A percentile compares a stretch with the other conserved stretches of the same genome.
Conservation (phyloP, 1,284 basidiomycete species). For the Ustilago shanxiensis region DNA sequence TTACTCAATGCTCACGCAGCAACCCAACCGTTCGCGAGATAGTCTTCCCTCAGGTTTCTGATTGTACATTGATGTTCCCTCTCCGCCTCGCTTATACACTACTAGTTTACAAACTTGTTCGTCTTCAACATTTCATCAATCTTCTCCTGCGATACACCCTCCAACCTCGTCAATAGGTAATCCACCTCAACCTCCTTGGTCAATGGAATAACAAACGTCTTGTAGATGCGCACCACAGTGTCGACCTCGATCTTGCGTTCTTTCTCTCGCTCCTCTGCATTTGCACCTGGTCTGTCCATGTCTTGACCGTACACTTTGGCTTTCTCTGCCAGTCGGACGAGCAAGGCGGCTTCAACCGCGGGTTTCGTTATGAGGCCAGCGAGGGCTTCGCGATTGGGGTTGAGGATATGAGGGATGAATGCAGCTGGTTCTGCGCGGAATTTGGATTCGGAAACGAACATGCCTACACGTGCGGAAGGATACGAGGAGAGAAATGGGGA, state of each 20-base stretch:
- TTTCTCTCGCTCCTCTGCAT: constrained; percentile 36
- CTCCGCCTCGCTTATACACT: too few relatives aligned
- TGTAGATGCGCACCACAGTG: constrained; percentile 90
- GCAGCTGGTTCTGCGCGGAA: constrained; percentile 85
- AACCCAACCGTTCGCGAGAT: too few relatives aligned
- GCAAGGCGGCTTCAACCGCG: constrained; percentile 87
- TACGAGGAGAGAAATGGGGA: background rate
- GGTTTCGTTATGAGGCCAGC: constrained; percentile 94
- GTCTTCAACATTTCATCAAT: constrained; percentile 24
- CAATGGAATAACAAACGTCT: constrained; percentile 93
- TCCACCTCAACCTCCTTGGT: constrained; percentile 94
- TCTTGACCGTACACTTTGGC: constrained; percentile 93
- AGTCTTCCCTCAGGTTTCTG: too few relatives aligned
- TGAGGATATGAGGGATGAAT: constrained; percentile 90
- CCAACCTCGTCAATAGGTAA: constrained; percentile 44
- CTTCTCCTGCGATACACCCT: constrained; percentile 28
- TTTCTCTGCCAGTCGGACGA: constrained; percentile 90
- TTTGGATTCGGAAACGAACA: constrained; percentile 98
- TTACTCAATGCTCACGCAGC: too few relatives aligned
- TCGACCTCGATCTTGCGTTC: constrained; percentile 87
- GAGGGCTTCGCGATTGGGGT: constrained; percentile 78
- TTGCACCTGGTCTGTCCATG: constrained; percentile 73
- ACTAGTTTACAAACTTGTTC: constrained; percentile 42
- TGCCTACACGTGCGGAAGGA: constrained; percentile 76
- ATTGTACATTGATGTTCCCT: too few relatives aligned